phyloP scores from a whole-genome alignment of 345 rosid species.

The Garcia nutans region DNA sequence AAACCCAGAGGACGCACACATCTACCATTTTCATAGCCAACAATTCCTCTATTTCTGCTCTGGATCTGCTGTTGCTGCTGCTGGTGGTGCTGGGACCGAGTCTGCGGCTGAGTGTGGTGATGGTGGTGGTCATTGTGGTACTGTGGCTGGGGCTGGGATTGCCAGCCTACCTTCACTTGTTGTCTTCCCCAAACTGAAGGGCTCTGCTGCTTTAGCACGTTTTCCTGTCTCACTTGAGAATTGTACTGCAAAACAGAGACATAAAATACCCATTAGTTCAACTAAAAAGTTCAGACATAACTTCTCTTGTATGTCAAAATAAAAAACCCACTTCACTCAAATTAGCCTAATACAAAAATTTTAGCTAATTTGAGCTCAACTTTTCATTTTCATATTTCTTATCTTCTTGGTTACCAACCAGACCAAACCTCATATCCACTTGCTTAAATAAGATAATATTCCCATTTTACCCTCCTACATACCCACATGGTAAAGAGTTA shows the following conservation, averaged over 20 bases:
- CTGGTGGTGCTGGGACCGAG: background rate
- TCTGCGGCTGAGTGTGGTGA: constrained; percentile 15
- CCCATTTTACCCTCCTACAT: background rate
- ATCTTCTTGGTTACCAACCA: constrained; percentile 6
- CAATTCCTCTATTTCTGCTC: constrained; percentile 16
- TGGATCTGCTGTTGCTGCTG: constrained; percentile 18
- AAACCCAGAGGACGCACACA: constrained; percentile 24
- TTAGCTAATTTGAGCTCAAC: background rate
- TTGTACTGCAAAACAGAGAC: constrained; percentile 2
- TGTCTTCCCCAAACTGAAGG: constrained; percentile 23
- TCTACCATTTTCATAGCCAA: constrained; percentile 27
- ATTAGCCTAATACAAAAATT: background rate
- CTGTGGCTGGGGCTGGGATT: constrained; percentile 10
- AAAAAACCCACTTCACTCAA: background rate
- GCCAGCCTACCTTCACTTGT: background rate
- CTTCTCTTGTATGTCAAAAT: background rate
- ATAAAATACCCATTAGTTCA: background rate
- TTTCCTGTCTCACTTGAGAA: constrained; percentile 14
- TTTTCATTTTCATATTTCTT: background rate
- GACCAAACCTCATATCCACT: background rate
- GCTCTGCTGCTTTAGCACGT: constrained; percentile 23
- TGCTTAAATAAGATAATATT: background rate
- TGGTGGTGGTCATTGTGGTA: constrained; percentile 2
- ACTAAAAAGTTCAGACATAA: background rate
- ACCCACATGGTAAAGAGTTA: no score